phyloP scores from a whole-genome alignment of 768 basidiomycete species.

The Macrolepiota dolichaula region DNA sequence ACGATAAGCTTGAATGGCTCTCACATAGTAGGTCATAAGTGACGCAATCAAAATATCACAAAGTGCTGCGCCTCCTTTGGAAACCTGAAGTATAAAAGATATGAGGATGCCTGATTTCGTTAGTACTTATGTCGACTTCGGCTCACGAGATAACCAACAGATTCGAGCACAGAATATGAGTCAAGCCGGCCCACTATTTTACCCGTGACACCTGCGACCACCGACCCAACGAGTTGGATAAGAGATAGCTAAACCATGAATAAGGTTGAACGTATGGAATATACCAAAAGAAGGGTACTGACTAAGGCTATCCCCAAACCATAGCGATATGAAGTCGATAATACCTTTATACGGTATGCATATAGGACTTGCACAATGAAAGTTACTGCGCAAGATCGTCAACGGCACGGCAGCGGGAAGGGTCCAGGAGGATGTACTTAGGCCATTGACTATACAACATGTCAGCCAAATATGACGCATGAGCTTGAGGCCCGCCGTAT shows the following conservation, averaged over 20 bases:
- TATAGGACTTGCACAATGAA: constrained; percentile 25
- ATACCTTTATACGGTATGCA: constrained; percentile 24
- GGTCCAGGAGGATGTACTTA: not conserved
- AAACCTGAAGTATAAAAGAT: not conserved
- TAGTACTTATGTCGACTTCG: not conserved
- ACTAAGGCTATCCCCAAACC: not conserved
- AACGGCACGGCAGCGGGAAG: not conserved
- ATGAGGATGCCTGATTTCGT: not conserved
- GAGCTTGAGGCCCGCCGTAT: not conserved
- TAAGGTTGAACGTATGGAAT: not conserved
- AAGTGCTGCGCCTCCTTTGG: not conserved
- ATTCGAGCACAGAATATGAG: not conserved
- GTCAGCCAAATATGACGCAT: not conserved
- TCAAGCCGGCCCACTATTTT: not conserved
- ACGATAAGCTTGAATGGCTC: not conserved
- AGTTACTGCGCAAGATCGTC: constrained; percentile 14
- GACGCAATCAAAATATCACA: not conserved
- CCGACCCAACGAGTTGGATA: not conserved
- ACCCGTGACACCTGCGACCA: not conserved
- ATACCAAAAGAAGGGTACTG: not conserved
- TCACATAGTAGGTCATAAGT: not conserved
- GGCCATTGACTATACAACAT: not conserved
- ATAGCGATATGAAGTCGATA: constrained; percentile 15
- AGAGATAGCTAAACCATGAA: not conserved
- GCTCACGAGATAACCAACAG: not conserved